These are phyloP conservation scores for Sordariomycetes sp. DNA, from an alignment of 2,329 filamentous ascomycete species.

Conservation along the genomic window DNA sequence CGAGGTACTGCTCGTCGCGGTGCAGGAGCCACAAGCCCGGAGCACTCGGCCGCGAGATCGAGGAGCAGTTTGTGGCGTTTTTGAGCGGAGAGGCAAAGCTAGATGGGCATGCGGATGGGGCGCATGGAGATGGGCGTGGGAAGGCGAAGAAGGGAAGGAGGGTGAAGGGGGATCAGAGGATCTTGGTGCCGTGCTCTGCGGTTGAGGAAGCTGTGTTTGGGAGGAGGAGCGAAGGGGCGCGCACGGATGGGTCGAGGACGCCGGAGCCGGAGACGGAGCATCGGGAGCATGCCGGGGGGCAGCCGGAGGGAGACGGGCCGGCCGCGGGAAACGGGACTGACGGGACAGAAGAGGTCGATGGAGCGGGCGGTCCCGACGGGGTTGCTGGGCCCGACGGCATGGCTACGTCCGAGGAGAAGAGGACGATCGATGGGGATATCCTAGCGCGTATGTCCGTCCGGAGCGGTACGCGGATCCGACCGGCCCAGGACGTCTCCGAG, in stretches of 20 bases:
- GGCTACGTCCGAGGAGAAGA: constrained; percentile 15
- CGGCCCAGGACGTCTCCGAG: constrained; percentile 25
- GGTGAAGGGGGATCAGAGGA: constrained; percentile 34
- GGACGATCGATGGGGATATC: constrained; percentile 26
- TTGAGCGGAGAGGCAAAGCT: constrained; percentile 9
- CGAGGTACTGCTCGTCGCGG: constrained; percentile 43
- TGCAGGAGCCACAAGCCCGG: constrained; percentile 38
- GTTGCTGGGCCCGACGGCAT: background rate
- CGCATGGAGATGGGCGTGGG: constrained; percentile 5
- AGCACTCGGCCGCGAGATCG: constrained; percentile 35
- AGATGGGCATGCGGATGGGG: background rate
- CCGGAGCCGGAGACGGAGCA: constrained; percentile 27
- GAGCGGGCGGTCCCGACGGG: constrained; percentile 10
- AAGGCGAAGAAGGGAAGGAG: constrained; percentile 10
- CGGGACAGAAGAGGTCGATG: no score
- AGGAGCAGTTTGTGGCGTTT: constrained; percentile 28
- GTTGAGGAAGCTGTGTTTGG: constrained; percentile 35
- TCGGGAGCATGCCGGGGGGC: constrained; percentile 27
- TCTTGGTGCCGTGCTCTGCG: constrained; percentile 32
- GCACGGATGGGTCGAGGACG: constrained; percentile 16
- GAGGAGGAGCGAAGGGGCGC: background rate
- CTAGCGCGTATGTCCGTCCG: constrained; percentile 19
- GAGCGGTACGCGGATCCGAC: constrained; percentile 20
- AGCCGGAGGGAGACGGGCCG: constrained; percentile 17
- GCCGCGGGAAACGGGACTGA: background rate